phyloP scores from a whole-genome alignment of 805 yeast species.

The Spathaspora arborariae region DNA sequence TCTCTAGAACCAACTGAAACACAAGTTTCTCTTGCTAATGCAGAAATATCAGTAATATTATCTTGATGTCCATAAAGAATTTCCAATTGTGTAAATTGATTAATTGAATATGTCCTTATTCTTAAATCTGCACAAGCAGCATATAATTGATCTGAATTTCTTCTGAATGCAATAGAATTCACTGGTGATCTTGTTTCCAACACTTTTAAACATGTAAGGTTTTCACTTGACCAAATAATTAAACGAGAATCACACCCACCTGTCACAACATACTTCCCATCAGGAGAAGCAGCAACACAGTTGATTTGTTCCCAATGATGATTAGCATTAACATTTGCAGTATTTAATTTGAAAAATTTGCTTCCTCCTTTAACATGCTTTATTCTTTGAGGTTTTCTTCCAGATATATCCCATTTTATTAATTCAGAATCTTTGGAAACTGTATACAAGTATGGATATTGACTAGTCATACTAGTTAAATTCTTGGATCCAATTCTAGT shows the following conservation, averaged over 20 bases:
- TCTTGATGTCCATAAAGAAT: conserved; percentile 96
- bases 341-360: conserved; percentile 37
- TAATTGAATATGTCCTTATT: conserved; percentile 80
- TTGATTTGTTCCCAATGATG: conserved; percentile 78
- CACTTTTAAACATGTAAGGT: conserved; percentile 69
- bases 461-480: conserved; percentile 52
- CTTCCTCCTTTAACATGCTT: conserved; percentile 64
- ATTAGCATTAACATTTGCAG: conserved; percentile 49
- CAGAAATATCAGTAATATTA: conserved; percentile 72
- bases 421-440: conserved; percentile 78
- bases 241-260: conserved; percentile 85
- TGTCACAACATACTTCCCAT: conserved; percentile 84
- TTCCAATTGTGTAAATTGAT: conserved; percentile 86
- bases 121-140: conserved; percentile 93
- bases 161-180: conserved; percentile 69
- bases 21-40: conserved; percentile 84
- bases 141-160: conserved; percentile 78
- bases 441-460: conserved; percentile 65
- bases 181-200: conserved; percentile 76
- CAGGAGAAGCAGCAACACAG: conserved; percentile 79
- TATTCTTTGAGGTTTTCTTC: conserved; percentile 60
- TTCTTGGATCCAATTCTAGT: conserved; percentile 62
- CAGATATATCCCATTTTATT: conserved; percentile 71
- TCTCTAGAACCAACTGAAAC: conserved; percentile 95
- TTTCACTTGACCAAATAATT: conserved; percentile 82